Conservation (phyloP, 441 rosid genomes). For the Eruca vesicaria region DNA sequence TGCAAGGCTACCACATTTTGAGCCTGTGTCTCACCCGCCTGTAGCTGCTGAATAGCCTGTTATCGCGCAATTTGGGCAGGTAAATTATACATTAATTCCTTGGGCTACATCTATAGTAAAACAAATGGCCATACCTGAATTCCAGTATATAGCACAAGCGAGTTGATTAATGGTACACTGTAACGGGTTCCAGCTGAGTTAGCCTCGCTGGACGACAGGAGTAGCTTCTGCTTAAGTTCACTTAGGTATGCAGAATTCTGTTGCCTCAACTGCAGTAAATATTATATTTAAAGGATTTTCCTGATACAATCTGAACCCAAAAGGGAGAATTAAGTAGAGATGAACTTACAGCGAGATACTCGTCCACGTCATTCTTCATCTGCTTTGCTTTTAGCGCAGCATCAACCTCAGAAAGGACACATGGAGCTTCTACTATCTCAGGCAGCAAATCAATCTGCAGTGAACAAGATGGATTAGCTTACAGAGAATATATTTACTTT, state of each 20-base stretch:
- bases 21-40: constrained; percentile 70
- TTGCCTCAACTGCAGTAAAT: constrained; percentile 62
- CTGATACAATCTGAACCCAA: not conserved
- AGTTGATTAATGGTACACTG: constrained; percentile 89
- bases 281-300: not conserved
- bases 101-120: not conserved
- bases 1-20: constrained; percentile 78
- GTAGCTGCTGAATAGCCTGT: constrained; percentile 67
- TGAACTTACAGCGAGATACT: constrained; percentile 76
- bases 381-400: constrained; percentile 82
- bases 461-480: constrained; percentile 15
- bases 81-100: not conserved
- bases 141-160: constrained; percentile 96
- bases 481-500: not conserved
- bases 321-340: not conserved
- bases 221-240: constrained; percentile 83
- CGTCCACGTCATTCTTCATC: constrained; percentile 93
- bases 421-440: constrained; percentile 85
- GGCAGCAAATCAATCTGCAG: constrained; percentile 95
- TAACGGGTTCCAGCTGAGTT: constrained; percentile 86
- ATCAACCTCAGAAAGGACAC: constrained; percentile 93
- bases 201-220: constrained; percentile 75
- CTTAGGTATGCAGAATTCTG: constrained; percentile 70
- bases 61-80: not conserved
- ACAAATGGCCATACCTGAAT: constrained; percentile 67